Conservation (phyloP, 2,329 filamentous ascomycete species). For the Pseudocercospora macadamiae region DNA sequence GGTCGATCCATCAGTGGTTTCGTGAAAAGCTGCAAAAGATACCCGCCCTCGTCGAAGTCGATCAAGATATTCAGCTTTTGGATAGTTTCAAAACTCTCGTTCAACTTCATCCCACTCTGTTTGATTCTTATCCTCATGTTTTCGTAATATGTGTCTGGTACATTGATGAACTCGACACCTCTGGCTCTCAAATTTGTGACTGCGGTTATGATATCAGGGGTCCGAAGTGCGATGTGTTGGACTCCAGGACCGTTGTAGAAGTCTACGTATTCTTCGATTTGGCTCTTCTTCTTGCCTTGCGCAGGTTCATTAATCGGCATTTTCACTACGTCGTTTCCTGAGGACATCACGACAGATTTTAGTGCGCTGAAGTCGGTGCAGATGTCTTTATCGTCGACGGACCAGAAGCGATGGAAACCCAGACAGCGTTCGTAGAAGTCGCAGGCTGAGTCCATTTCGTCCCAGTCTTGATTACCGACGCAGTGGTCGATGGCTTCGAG, state of each 20-base stretch:
- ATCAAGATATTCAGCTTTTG: slow-evolving; percentile 83
- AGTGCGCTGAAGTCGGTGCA: slow-evolving; percentile 90
- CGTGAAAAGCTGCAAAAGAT: slow-evolving; percentile 67
- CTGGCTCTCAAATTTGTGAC: slow-evolving; percentile 80
- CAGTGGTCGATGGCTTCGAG: slow-evolving; percentile 89
- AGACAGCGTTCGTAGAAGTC: slow-evolving; percentile 83
- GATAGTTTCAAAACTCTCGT: slow-evolving; percentile 79
- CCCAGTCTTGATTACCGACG: slow-evolving; percentile 95
- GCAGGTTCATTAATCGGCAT: slow-evolving; percentile 99
- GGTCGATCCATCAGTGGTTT: slow-evolving; percentile 89
- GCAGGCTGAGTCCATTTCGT: slow-evolving; percentile 73
- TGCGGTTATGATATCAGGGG: slow-evolving; percentile 73
- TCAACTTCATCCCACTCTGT: slow-evolving; percentile 61
- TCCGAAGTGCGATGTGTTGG: slow-evolving; percentile 89
- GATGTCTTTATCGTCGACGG: slow-evolving; percentile 89
- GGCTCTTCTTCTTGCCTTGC: slow-evolving; percentile 82
- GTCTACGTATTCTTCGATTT: slow-evolving; percentile 86
- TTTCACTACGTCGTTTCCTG: slow-evolving; percentile 78
- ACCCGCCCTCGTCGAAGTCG: slow-evolving; percentile 92
- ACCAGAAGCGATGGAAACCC: slow-evolving; percentile 96
- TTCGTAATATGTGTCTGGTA: slow-evolving; percentile 84
- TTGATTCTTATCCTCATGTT: slow-evolving; percentile 69
- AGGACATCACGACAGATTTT: slow-evolving; percentile 87
- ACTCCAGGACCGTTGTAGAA: slow-evolving; percentile 90
- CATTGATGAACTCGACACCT: slow-evolving; percentile 89